Percentiles rank a stretch among this genome's conserved stretches.
Conservation (phyloP, 768 basidiomycete species). For the Auriculariales sp. region DNA sequence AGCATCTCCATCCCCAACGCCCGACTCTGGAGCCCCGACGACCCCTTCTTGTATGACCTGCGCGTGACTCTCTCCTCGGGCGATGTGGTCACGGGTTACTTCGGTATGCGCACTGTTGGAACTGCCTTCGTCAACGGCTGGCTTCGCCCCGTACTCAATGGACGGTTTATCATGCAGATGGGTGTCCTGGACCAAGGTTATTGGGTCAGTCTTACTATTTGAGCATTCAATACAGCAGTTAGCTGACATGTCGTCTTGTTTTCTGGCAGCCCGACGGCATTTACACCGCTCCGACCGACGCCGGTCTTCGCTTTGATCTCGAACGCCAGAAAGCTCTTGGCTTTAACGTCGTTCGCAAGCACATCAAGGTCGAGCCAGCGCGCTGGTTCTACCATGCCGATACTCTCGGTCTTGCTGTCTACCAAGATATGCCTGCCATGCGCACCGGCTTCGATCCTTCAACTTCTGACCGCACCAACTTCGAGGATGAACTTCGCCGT, state of each 20-base stretch:
- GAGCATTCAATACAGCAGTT: too few species aligned
- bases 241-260: too few species aligned
- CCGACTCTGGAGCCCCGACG: background rate
- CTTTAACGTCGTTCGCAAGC: background rate
- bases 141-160: background rate
- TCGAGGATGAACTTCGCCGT: background rate
- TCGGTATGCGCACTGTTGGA: background rate
- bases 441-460: background rate
- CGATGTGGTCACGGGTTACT: background rate
- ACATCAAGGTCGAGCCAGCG: conserved; percentile 1
- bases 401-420: background rate
- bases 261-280: conserved; percentile 1
- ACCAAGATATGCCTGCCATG: background rate
- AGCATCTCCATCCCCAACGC: background rate
- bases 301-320: background rate
- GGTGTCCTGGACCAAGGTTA: background rate
- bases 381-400: conserved; percentile 1
- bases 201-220: too few species aligned
- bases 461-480: background rate
- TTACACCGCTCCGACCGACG: background rate
- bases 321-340: background rate
- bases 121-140: background rate
- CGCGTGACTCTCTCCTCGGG: background rate
- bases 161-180: background rate
- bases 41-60: background rate